Base-by-base conservation (phyloP, 495 filamentous ascomycete species). In the Annulohypoxylon maeteangense region DNA sequence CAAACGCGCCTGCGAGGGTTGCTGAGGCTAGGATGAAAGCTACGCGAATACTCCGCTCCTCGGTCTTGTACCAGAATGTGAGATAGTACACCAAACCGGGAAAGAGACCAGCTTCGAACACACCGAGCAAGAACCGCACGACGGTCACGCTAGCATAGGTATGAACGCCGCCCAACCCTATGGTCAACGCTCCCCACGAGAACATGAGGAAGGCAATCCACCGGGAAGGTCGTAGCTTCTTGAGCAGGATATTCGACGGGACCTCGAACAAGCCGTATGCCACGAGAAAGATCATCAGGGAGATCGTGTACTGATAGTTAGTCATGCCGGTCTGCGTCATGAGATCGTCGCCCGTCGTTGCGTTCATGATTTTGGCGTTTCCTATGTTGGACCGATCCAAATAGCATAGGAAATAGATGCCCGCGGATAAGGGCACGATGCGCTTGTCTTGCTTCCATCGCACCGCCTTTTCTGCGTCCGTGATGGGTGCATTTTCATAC, bases 1-100 rank as follows among this genome's bases (percentile, higher is more conserved):
- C 93, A 67, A 95, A 93, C 0, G 91, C 91, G 0, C 93, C 93
- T 2, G 91, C 88, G 0, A 94, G 79, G 3, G 92, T 91, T 1
- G 92, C 91, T 1, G 91, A 91, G 14, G 90, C 91, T 77, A 94
- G 93, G 81, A 97, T 93, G 53, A 95, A 90, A 6, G 91, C 91
- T 29, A 90, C 85, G 1, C 84, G 72, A 23, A 82, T 76, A 32
- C 81, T 83, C 16, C 82, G 79, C 71, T 86, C 84, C 12, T 78
- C 76, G 5, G 80, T 66, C 66, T 80, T 81, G 65, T 84, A 97
- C 89, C 93, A 95, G 79, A 92, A 94, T 0, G 90, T 92, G 1
- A 97, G 83, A 76, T 94, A 95, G 74, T 94, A 92, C 53, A 90
- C 91, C 1, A 96, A 84, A 0, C 93, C 93, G 0, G 92, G 91